Evolutionary conservation across 371 early-diverging fungal species (phyloP).

Genomic region (Apophysomyces elegans): DNA sequence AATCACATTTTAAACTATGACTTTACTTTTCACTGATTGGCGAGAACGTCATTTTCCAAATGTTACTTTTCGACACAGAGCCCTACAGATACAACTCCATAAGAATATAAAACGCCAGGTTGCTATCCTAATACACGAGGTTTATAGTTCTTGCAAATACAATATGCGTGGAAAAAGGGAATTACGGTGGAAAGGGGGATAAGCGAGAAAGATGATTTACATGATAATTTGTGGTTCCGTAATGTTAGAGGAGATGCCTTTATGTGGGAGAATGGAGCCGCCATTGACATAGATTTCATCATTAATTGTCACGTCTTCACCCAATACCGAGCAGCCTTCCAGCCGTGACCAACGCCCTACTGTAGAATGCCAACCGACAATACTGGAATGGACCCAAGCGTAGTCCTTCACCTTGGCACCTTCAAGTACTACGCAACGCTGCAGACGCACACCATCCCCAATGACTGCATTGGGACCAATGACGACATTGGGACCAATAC

Average conservation of each 20-base stretch:
- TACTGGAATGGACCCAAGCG: slow-evolving; percentile 91
- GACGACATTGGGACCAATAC: slow-evolving; percentile 95
- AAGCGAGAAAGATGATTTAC: slow-evolving; percentile 59
- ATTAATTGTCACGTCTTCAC: slow-evolving; percentile 93
- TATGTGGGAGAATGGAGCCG: slow-evolving; percentile 94
- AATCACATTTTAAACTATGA: too few species aligned
- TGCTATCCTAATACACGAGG: slow-evolving; percentile 9
- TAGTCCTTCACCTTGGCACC: slow-evolving; percentile 88
- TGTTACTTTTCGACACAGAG: too few species aligned
- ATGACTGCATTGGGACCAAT: slow-evolving; percentile 94
- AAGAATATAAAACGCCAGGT: not conserved
- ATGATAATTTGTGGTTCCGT: slow-evolving; percentile 96
- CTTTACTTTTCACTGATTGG: too few species aligned
- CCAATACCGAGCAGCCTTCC: slow-evolving; percentile 93
- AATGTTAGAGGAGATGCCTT: slow-evolving; percentile 84
- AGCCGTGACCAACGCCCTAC: slow-evolving; percentile 95
- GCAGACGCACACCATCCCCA: slow-evolving; percentile 95
- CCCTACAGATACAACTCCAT: too few species aligned
- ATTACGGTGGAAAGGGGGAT: slow-evolving; percentile 13
- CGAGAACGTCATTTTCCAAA: too few species aligned
- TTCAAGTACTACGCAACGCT: slow-evolving; percentile 92
- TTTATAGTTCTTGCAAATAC: slow-evolving; percentile 10
- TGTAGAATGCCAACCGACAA: slow-evolving; percentile 97
- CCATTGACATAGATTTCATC: slow-evolving; percentile 97
- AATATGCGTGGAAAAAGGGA: slow-evolving; percentile 10